Evolutionary conservation across 352 stramenopile genomes (phyloP), one percentile per base, ranked within the genome.

Genomic region (Phytophthora europaea): DNA sequence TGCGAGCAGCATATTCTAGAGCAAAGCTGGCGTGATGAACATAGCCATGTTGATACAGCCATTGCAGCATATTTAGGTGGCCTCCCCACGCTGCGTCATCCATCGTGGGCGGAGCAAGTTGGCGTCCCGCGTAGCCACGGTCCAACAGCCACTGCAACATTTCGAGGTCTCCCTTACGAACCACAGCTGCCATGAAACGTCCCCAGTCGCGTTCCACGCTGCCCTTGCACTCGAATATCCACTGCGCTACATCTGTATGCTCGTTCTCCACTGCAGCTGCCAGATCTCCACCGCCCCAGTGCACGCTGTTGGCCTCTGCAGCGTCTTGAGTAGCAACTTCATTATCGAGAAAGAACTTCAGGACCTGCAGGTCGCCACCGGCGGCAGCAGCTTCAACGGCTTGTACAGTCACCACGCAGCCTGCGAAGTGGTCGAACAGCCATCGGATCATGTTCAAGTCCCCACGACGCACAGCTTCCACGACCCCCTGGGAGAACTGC

Each of bases 1-100:
- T 78, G 23, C 73, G 67, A 43, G 79, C 79, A 38, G 79, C 76
- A 36, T 80, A 40, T 58, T 82, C 76, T 20, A 85, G 50, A 40
- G 76, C 73, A 48, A 74, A 72, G 56, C 61, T 67, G 16, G 57
- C 65, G 40, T 76, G 62, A 22, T 80, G 71, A 53, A 76, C 57
- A 51, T 77, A 77, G 20, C 71, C 72, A 26, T 77, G 55, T 13
- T 63, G 50, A 28, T 76, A 81, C 4, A 81, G 66, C 74, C 70
- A 81, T 23, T 78, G 43, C 3, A 81, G 54, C 28, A 76, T 53
- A 15, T 72, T 45, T 26, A 76, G 50, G 62, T 77, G 69, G 0
- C 69, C 73, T 47, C 69, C 64, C 61, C 48, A 65, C 20, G 73
- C 73, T 1, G 73, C 73, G 47, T 80, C 70, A 54, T 80, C 70